Conservation (phyloP, 2,329 filamentous ascomycete genomes). For the Trichoderma koningiopsis region DNA sequence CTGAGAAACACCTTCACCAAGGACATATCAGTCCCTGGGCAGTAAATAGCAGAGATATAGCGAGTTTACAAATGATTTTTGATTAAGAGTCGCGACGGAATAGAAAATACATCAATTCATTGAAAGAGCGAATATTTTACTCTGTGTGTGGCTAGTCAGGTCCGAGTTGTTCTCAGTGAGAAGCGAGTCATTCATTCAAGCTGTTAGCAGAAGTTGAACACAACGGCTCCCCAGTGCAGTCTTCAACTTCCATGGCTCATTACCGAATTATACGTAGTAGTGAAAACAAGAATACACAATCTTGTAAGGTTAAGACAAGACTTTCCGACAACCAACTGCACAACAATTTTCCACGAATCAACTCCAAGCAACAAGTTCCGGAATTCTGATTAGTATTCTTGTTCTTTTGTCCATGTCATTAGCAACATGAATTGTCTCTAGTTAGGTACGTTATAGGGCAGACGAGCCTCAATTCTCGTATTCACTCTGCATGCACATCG, state of each 20-base stretch:
- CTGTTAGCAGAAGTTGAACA: not conserved
- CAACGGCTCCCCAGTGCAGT: not conserved
- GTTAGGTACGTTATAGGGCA: not conserved
- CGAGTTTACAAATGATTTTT: not conserved
- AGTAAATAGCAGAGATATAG: not conserved
- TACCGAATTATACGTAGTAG: not conserved
- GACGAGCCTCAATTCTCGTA: not conserved
- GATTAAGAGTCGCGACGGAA: not conserved
- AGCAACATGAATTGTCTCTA: not conserved
- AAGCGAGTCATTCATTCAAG: not conserved
- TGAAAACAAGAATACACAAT: not conserved
- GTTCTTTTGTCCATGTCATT: not conserved
- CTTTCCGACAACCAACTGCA: not conserved
- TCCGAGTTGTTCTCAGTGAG: not conserved
- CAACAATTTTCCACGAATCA: not conserved
- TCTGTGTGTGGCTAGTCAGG: not conserved
- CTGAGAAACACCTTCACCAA: not conserved
- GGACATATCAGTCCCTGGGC: not conserved
- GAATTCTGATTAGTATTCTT: not conserved
- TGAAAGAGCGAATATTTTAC: not conserved
- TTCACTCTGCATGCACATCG: not conserved
- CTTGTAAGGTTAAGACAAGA: not conserved
- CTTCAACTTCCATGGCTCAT: not conserved
- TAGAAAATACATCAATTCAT: not conserved
- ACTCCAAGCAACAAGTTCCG: not conserved